Conservation (phyloP, 1,139 yeast species). For the Pneumocystis canis region DNA sequence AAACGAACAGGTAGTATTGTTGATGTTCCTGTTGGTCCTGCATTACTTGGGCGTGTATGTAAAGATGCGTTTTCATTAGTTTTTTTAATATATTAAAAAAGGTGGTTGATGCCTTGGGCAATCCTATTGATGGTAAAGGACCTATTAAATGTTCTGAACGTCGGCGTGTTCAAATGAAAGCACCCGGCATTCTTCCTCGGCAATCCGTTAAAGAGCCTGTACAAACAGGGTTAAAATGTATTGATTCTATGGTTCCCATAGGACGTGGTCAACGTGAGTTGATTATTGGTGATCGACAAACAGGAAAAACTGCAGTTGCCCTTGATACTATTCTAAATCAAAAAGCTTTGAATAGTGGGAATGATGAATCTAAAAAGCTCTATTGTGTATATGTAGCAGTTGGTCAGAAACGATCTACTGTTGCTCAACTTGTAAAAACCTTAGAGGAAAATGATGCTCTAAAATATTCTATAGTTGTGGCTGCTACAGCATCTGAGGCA, state of each 20-base stretch:
- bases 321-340: constrained; percentile 96
- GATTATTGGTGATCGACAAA: constrained; percentile 99
- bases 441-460: constrained; percentile 96
- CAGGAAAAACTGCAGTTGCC: constrained; percentile 99
- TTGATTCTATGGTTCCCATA: constrained; percentile 96
- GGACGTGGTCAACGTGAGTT: constrained; percentile 99
- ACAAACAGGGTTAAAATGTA: constrained; percentile 99
- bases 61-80: not conserved
- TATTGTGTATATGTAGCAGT: constrained; percentile 99
- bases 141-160: constrained; percentile 78
- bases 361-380: constrained; percentile 91
- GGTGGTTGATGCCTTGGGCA: constrained; percentile 94
- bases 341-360: constrained; percentile 94
- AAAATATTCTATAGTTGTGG: constrained; percentile 94
- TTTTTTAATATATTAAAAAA: not conserved
- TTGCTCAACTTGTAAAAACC: constrained; percentile 98
- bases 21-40: constrained; percentile 98
- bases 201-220: constrained; percentile 96
- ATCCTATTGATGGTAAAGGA: constrained; percentile 99
- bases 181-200: constrained; percentile 99
- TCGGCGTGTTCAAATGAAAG: constrained; percentile 96
- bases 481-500: constrained; percentile 99
- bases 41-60: constrained; percentile 78
- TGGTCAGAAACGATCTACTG: constrained; percentile 99
- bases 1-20: constrained; percentile 99